A percentile compares a stretch with the other conserved stretches of the same genome.
These are phyloP conservation scores for Calonectria pteridis DNA, from an alignment of 2,329 filamentous ascomycete species.

Conservation along the genomic window DNA sequence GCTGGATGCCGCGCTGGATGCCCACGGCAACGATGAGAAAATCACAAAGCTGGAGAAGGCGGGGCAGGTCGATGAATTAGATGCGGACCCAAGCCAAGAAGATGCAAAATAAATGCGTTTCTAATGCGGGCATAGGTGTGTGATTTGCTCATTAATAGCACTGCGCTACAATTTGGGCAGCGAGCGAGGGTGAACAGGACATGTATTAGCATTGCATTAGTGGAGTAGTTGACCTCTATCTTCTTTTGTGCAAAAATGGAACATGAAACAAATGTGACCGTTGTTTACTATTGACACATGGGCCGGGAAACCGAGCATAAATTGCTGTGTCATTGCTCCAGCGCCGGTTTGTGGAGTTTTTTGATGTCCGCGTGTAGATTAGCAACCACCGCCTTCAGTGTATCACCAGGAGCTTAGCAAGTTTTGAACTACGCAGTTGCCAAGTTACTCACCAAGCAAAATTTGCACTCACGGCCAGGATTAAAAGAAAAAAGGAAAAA, in stretches of 20 bases:
- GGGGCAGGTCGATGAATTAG: background rate
- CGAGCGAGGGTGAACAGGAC: background rate
- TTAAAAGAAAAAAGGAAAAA: too few species aligned
- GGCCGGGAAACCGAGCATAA: background rate
- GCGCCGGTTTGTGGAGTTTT: too few species aligned
- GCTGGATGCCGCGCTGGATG: background rate
- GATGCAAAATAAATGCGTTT: background rate
- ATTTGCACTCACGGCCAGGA: too few species aligned
- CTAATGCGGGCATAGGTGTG: background rate
- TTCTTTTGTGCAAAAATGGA: background rate
- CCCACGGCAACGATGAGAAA: background rate
- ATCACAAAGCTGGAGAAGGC: background rate
- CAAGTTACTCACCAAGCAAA: too few species aligned
- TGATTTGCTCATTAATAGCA: too few species aligned
- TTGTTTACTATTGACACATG: background rate
- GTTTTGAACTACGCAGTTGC: too few species aligned
- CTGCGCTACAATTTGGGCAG: background rate
- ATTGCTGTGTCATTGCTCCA: too few species aligned
- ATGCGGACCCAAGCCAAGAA: background rate
- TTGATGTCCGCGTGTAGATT: too few species aligned
- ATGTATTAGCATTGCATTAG: background rate
- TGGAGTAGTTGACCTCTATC: background rate
- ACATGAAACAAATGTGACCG: background rate
- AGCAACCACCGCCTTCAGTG: too few species aligned
- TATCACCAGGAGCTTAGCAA: too few species aligned